Evolutionary conservation across 305 asterid species (phyloP).

Genomic region (Fraxinus dipetala): DNA sequence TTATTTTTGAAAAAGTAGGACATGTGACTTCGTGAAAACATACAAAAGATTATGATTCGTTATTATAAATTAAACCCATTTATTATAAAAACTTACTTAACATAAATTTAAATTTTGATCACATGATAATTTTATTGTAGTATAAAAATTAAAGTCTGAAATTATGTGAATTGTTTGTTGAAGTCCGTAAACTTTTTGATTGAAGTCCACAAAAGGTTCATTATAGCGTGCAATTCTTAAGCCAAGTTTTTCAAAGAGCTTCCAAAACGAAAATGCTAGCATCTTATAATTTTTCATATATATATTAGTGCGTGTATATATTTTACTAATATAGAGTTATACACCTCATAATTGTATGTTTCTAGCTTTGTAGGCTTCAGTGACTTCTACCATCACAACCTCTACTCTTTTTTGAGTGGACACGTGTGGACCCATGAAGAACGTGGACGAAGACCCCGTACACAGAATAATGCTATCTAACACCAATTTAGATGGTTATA

Average conservation of each 20-base stretch:
- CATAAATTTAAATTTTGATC: background rate
- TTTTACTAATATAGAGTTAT: background rate
- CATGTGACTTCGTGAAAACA: background rate
- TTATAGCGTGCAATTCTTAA: background rate
- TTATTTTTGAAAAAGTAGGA: background rate
- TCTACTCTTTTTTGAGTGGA: slow-evolving; percentile 15
- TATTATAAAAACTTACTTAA: too few relatives aligned
- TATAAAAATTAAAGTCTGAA: background rate
- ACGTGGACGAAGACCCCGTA: slow-evolving; percentile 8
- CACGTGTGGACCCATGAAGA: slow-evolving; percentile 22
- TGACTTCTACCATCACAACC: slow-evolving; percentile 21
- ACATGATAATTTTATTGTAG: background rate
- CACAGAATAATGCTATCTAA: too few relatives aligned
- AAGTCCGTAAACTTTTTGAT: background rate
- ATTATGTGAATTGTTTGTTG: background rate
- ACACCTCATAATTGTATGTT: background rate
- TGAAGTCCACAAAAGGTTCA: background rate
- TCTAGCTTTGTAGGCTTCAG: slow-evolving; percentile 30
- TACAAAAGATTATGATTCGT: background rate
- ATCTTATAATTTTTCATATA: too few relatives aligned
- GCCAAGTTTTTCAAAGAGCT: background rate
- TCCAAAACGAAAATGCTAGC: background rate
- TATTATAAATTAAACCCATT: background rate
- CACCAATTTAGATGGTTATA: too few relatives aligned
- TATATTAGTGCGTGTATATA: background rate